Evolutionary conservation across 495 filamentous ascomycete species (phyloP), one percentile per base, ranked within the genome.

Genomic region (Cenococcum geophilum): DNA sequence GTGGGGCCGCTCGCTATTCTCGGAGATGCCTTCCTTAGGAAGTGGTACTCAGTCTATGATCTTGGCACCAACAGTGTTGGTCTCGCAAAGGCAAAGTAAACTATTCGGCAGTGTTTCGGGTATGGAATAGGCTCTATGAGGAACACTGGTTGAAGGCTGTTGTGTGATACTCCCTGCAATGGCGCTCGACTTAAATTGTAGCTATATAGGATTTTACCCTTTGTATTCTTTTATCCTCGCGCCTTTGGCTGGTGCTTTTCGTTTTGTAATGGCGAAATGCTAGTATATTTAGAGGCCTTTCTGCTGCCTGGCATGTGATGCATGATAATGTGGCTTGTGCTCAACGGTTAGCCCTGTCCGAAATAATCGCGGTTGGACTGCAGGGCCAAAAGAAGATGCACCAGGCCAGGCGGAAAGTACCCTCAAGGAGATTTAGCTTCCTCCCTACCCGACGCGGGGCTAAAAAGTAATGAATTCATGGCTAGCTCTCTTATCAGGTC

Each of bases 21-120:
- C 35, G 95, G 95, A 68, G 95, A 99, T 75, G 87, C 95, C 50
- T 99, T 99, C 88, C 83, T 99, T 72, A 83, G 95, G 74, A 89
- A 80, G 76, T 99, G 88, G 85, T 99, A 97, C 82, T 95, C 89
- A 60, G 87, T 97, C 70, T 99, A 97, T 71, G 88, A 99, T 75
- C 78, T 96, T 42, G 90, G 88, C 59, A 86, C 88, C 77, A 80
- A 84, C 70, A 84, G 84, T 55, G 89, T 99, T 59, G 91, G 91
- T 62, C 82, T 99, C 70, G 95, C 92, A 65, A 83, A 86, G 78
- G 78, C 92, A 63, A 91, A 91, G 76, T 34, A 53, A 16, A 14
- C 11, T n/a, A n/a, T n/a, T n/a, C n/a, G 49, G 49, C 4, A 53
- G 14, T 53, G 49, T 53, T 14, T 53, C 18, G 8, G 21, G 49